Evolutionary conservation across 225 moss, liverwort and hornwort genomes (phyloP).

Genomic region (Pseudisothecium myosuroides): DNA sequence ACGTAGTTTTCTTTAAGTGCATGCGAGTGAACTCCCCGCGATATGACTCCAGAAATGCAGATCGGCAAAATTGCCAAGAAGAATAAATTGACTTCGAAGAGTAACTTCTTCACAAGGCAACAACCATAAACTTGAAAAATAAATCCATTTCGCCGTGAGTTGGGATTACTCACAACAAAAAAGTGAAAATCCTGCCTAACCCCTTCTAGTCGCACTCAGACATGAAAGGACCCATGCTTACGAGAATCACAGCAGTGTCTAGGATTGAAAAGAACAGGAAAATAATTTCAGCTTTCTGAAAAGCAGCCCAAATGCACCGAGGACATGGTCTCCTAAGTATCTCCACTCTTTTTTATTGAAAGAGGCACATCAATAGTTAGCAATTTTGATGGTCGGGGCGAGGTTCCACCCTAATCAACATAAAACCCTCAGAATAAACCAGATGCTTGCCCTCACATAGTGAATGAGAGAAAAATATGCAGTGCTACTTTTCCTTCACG

Average conservation of each 20-base stretch:
- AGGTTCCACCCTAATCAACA: background rate
- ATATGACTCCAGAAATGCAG: background rate
- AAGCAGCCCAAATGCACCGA: background rate
- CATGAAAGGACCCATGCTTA: background rate
- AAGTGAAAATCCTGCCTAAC: background rate
- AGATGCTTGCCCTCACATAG: background rate
- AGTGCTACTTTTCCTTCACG: background rate
- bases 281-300: background rate
- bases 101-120: background rate
- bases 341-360: background rate
- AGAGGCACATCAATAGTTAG: background rate
- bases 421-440: background rate
- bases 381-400: background rate
- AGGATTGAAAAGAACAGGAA: background rate
- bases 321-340: background rate
- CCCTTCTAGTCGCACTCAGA: background rate
- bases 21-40: background rate
- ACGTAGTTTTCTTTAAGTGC: too few relatives aligned
- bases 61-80: background rate
- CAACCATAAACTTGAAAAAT: background rate
- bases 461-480: background rate
- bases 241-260: background rate
- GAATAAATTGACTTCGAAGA: background rate
- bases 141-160: background rate
- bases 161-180: background rate